These are phyloP conservation scores for Lycium ferocissimum DNA, from an alignment of 257 asterid genomes.

Conservation along the genomic window DNA sequence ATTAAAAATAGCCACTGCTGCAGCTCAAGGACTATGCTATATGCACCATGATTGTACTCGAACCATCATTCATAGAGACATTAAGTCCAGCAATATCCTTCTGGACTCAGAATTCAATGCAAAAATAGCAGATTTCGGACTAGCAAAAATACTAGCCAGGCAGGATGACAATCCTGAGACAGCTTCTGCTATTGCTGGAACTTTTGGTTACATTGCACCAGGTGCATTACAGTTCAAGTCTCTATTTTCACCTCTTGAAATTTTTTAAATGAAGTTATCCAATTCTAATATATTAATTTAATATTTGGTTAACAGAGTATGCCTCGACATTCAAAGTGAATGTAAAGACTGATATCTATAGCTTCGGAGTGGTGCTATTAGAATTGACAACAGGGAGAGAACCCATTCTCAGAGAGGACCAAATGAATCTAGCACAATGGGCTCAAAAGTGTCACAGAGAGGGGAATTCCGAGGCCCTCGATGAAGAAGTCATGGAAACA, in stretches of 20 bases:
- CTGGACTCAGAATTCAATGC: slow-evolving; percentile 58
- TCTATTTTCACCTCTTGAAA: background rate
- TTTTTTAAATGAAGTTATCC: background rate
- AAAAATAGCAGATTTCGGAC: slow-evolving; percentile 69
- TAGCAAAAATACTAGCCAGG: slow-evolving; percentile 54
- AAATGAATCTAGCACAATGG: slow-evolving; percentile 81
- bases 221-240: slow-evolving; percentile 38
- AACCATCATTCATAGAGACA: slow-evolving; percentile 64
- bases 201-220: slow-evolving; percentile 72
- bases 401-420: slow-evolving; percentile 62
- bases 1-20: slow-evolving; percentile 60
- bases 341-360: slow-evolving; percentile 47
- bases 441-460: slow-evolving; percentile 67
- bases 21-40: slow-evolving; percentile 66
- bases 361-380: slow-evolving; percentile 50
- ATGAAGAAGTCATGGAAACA: slow-evolving; percentile 53
- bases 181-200: slow-evolving; percentile 63
- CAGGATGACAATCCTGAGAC: slow-evolving; percentile 50
- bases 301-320: slow-evolving; percentile 54
- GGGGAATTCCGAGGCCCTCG: slow-evolving; percentile 53
- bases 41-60: slow-evolving; percentile 70
- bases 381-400: slow-evolving; percentile 54
- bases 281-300: background rate
- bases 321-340: slow-evolving; percentile 56
- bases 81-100: slow-evolving; percentile 66